Evolutionary conservation across 441 rosid genomes (phyloP), one percentile per base, ranked within the genome.

Genomic region (Aquilaria agallochum): DNA sequence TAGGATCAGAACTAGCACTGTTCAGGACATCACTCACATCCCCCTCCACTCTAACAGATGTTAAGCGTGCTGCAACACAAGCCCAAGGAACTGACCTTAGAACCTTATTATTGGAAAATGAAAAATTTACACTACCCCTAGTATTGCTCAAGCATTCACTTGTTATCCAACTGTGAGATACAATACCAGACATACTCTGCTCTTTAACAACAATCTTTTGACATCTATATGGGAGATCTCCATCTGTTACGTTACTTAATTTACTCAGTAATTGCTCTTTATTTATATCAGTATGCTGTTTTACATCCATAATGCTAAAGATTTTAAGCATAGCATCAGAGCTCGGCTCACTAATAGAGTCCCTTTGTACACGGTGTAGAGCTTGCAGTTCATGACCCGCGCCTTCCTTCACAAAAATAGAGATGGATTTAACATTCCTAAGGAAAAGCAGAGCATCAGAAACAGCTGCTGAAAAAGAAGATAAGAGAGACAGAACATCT

Each of bases 51-150:
- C 79, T 74, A 53, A 81, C 85, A 77, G 96, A 81, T 62, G 86
- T 83, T 70, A 95, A 70, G 81, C 81, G 82, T 55, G 95, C 97
- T 74, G 99, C 97, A 75, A 95, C 95, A 75, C 93, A 83, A 64
- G 99, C 97, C 97, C 97, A 95, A 36, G 99, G 99, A 68, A 95
- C 78, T 71, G 89, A 83, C 74, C 83, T 83, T 80, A 80, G 87
- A 65, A 87, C 72, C 81, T 79, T 84, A 62, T 81, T 83, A 64
- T 54, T 64, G 59, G 76, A 67, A 69, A 75, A 71, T 64, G 75
- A 72, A 59, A 75, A 53, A 45, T 60, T 74, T 60, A 68, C 80
- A 65, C 69, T 84, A 52, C 75, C 67, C 68, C 40, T 68, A 47
- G 84, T 91, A 32, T 76, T 69, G 74, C 95, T 88, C 68, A 95